Evolutionary conservation across 306 rosid genomes (phyloP), one percentile per base, ranked within the genome.

Genomic region (Prunus fruticosa): DNA sequence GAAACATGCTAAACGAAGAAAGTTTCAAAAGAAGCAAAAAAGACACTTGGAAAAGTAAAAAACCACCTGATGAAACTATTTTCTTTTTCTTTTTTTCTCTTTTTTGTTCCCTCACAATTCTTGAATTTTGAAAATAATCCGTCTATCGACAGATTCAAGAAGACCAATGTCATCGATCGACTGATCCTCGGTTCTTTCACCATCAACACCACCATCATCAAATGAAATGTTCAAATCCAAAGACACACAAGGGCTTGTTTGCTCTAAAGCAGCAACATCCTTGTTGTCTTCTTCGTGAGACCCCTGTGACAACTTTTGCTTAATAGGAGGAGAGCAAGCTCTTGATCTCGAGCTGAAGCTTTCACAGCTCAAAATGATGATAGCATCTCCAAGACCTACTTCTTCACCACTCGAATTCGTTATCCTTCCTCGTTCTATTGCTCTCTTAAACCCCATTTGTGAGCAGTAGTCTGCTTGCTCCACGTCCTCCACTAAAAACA

Each of bases 171-270:
- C 96, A 81, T 91, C 97, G 51, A 86, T 86, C 0, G 80, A 88
- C 18, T 53, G 70, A 80, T 84, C 84, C 56, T 63, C 88, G 38
- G 83, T 67, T 6, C 69, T 57, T 62, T 27, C 81, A 45, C 67
- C 64, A 38, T 56, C 81, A 38, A 6, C 43, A 1, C 16, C 81
- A 45, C 60, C 64, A 62, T 86, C 93, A 22, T 87, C 93, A 82
- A 92, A 84, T 56, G 93, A 87, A 76, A 96, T 79, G 79, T 96
- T 96, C 96, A 96, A 92, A 89, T 96, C 99, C 82, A 96, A 80
- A 54, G 90, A 77, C 80, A 87, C 81, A 76, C 80, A 79, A 87
- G 86, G 86, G 67, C 58, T 87, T 73, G 85, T 82, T 76, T 87
- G 87, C 77, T 70, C 89, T 67, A 73, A 43, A 14, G 74, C 41